These are phyloP conservation scores for Aphanocladium album DNA, from an alignment of 2,329 filamentous ascomycete genomes.

Conservation along the genomic window DNA sequence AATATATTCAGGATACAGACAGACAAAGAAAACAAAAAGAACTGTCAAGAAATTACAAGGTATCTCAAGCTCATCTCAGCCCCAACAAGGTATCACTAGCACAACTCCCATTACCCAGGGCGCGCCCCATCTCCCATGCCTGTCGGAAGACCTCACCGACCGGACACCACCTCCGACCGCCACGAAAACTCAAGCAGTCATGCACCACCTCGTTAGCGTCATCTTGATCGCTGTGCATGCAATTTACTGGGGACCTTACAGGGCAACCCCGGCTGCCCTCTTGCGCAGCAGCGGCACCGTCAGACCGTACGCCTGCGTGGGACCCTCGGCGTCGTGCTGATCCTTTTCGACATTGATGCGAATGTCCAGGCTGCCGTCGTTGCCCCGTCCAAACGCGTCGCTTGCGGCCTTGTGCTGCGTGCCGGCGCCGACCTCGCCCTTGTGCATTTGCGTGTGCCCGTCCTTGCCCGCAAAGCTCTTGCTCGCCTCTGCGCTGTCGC, in stretches of 20 bases:
- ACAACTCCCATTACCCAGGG: background rate
- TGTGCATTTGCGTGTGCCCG: constrained; percentile 66
- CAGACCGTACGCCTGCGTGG: constrained; percentile 77
- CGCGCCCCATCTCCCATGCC: background rate
- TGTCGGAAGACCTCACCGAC: constrained; percentile 5
- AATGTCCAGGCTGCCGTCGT: constrained; percentile 68
- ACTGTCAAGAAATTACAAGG: too few relatives aligned
- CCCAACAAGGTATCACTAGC: constrained; percentile 4
- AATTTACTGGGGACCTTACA: background rate
- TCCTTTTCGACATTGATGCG: constrained; percentile 83
- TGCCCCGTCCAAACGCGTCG: constrained; percentile 47
- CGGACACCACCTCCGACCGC: constrained; percentile 1
- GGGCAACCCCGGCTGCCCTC: background rate
- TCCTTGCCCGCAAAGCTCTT: constrained; percentile 45
- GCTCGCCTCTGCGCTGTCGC: constrained; percentile 16
- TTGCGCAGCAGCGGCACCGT: constrained; percentile 66
- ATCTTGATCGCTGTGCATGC: background rate
- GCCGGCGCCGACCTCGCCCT: constrained; percentile 73
- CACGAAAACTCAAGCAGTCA: background rate
- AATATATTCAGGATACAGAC: too few relatives aligned
- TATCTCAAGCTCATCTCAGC: background rate
- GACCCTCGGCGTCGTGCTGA: constrained; percentile 73
- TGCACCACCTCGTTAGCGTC: background rate
- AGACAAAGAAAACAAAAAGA: too few relatives aligned
- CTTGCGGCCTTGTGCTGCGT: constrained; percentile 69